Evolutionary conservation across 1,284 basidiomycete species (phyloP), one percentile per base, ranked within the genome.

Genomic region (Volvariella surrecta): DNA sequence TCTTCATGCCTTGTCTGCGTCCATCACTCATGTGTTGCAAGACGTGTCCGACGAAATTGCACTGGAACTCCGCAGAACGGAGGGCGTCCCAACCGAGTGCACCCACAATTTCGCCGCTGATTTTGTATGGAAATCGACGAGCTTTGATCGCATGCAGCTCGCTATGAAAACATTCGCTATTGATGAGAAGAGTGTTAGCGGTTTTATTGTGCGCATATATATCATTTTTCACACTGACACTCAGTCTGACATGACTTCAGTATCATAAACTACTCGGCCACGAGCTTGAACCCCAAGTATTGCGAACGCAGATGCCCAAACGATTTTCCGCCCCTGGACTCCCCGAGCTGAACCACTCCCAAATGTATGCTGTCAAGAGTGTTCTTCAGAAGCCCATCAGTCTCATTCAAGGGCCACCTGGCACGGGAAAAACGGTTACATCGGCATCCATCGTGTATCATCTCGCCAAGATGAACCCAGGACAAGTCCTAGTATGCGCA

Each of bases 91-190:
- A 2, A 80, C 85, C 16, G 93, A 99, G 40, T 82, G 93, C 66
- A 95, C 90, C 0, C 90, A 95, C 58, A 90, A 92, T 54, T 99
- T 96, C 58, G 85, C 89, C 0, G 94, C 86, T 34, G 96, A 99
- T 61, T 99, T 99, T 57, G 93, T 99, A 11, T 99, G 96, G 96
- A 99, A 99, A 64, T 93, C 92, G 4, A 99, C 96, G 1, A 96
- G 92, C 58, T 99, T 99, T 55, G 95, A 98, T 61, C 79, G 96
- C 43, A 99, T 99, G 96, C 96, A 99, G 61, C 73, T 90, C 40
- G 96, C 96, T 1, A 97, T 99, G 93, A 97, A 96, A 73, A 97
- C 93, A 1, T 99, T 99, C 61, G 95, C 96, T 8, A 87, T 98
- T 18, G 95, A 99, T 55, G 95, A 99, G 66, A 96, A 97, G 73